phyloP scores from a whole-genome alignment of 176 grass and related monocot genomes.

The Tillandsia fasciculata region DNA sequence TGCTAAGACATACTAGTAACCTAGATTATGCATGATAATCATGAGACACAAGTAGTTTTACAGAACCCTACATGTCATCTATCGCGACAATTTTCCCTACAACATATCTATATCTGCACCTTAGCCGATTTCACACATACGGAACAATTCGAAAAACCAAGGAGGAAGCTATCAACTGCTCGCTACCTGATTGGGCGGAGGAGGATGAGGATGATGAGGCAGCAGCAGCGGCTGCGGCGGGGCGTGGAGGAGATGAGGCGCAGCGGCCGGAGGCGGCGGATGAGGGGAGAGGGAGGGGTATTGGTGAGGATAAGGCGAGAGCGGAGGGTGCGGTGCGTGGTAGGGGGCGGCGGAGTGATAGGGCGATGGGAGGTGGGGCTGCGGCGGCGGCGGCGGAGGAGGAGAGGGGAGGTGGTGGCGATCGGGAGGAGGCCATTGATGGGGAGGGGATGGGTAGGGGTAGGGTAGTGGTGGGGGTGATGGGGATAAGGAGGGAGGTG shows the following conservation, averaged over 20 bases:
- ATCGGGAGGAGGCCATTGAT: constrained; percentile 47
- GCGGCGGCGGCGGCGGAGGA: neutral
- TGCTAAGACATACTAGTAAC: too few relatives aligned
- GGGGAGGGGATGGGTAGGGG: constrained; percentile 26
- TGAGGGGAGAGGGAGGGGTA: constrained; percentile 7
- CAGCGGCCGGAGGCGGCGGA: neutral
- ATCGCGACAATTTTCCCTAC: neutral
- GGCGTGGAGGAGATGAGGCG: neutral
- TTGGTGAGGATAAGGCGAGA: constrained; percentile 34
- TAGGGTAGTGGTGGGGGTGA: constrained; percentile 17
- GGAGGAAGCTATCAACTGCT: neutral
- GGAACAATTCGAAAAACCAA: constrained; percentile 6
- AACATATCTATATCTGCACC: too few relatives aligned
- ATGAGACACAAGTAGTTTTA: too few relatives aligned
- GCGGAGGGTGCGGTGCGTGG: constrained; percentile 4
- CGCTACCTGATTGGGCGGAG: constrained; percentile 37
- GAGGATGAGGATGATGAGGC: constrained; percentile 10
- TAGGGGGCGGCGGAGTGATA: neutral
- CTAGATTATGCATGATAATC: too few relatives aligned
- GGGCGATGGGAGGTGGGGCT: constrained; percentile 2
- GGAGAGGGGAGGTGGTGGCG: constrained; percentile 20
- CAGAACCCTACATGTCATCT: too few relatives aligned
- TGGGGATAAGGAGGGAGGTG: constrained; percentile 18
- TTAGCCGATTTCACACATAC: neutral
- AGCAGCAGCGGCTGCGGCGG: constrained; percentile 13